These are phyloP conservation scores for Stramenopiles sp. DNA, from an alignment of 352 stramenopile species.

Conservation along the genomic window DNA sequence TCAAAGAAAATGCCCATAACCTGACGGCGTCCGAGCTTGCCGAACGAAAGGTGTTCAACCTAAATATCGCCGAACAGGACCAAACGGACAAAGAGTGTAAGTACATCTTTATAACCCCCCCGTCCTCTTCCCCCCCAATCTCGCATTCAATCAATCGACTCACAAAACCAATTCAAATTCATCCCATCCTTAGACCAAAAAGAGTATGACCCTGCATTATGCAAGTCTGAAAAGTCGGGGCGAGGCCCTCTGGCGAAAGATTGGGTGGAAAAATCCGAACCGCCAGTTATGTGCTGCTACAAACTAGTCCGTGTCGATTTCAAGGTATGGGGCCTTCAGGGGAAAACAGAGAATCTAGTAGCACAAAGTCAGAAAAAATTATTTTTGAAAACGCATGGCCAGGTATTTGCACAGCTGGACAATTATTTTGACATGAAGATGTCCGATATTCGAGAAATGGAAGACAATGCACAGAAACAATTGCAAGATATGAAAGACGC, in stretches of 20 bases:
- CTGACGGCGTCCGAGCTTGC: conserved; percentile 45
- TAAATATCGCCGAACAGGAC: conserved; percentile 45
- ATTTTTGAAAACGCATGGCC: neutral
- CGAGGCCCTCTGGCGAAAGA: conserved; percentile 39
- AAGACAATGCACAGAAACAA: neutral
- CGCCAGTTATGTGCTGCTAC: neutral
- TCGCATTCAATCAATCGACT: neutral
- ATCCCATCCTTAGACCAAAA: neutral
- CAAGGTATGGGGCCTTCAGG: neutral
- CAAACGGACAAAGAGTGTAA: conserved; percentile 45
- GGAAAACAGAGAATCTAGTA: conserved; percentile 4
- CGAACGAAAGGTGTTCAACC: conserved; percentile 44
- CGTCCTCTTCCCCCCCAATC: neutral
- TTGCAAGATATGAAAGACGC: neutral
- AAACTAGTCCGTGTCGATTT: neutral
- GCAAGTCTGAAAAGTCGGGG: conserved; percentile 36
- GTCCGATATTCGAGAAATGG: neutral
- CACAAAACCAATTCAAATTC: neutral
- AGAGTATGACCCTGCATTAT: conserved; percentile 16
- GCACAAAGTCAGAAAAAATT: neutral
- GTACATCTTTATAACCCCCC: neutral
- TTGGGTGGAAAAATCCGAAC: conserved; percentile 40
- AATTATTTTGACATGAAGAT: neutral
- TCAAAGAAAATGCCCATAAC: conserved; percentile 36
- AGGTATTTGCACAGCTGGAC: neutral